Conservation (phyloP, 257 asterid genomes). For the Solanum pimpinellifolium region DNA sequence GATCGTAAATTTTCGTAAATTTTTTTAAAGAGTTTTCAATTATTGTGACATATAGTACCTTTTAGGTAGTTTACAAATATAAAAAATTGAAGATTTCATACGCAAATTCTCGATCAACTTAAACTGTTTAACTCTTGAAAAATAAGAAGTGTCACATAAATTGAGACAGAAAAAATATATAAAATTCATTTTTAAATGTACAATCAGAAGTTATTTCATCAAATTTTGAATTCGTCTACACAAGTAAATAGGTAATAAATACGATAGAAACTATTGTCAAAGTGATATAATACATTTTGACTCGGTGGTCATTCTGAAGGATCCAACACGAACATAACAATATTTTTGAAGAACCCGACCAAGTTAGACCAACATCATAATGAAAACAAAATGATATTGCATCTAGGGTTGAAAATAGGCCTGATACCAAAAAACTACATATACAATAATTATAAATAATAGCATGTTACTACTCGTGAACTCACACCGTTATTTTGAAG, state of each 20-base stretch:
- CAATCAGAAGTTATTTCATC: neutral
- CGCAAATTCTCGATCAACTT: no score
- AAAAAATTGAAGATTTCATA: no score
- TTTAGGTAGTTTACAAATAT: no score
- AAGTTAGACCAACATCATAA: neutral
- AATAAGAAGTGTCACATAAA: no score
- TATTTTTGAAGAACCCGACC: neutral
- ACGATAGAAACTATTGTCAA: neutral
- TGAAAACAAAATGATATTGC: neutral
- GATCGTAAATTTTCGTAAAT: no score
- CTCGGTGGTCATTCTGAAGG: neutral
- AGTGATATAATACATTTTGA: neutral
- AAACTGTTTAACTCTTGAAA: no score
- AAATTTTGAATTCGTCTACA: neutral
- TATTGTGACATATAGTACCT: no score
- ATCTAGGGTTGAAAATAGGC: neutral
- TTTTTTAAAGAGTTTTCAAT: no score
- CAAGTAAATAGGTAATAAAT: neutral
- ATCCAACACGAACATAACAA: rapidly evolving
- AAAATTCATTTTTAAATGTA: neutral
- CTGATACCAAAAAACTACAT: neutral
- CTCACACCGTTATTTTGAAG: neutral
- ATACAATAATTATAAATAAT: neutral
- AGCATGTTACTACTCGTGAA: neutral
- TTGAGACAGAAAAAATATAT: no score